phyloP scores from a whole-genome alignment of 176 grass and related monocot genomes.

The Melocanna baccifera region DNA sequence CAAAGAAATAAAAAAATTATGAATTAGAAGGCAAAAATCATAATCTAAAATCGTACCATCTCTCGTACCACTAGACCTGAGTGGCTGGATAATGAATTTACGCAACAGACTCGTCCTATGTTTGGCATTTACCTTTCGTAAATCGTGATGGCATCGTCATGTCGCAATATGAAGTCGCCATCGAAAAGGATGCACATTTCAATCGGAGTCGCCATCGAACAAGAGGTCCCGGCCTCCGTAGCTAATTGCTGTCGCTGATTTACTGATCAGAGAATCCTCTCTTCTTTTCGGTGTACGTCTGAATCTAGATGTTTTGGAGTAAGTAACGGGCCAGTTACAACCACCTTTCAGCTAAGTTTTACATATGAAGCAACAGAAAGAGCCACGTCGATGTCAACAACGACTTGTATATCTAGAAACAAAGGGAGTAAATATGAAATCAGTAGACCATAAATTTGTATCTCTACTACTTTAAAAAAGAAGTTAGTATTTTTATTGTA shows the following conservation, averaged over 20 bases:
- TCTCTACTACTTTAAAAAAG: too few species aligned
- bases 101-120: background rate
- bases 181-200: background rate
- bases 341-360: background rate
- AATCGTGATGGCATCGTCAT: background rate
- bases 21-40: too few species aligned
- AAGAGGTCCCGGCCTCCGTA: background rate
- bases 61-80: too few species aligned
- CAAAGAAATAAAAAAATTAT: too few species aligned
- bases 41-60: too few species aligned
- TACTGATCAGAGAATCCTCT: background rate
- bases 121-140: background rate
- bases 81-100: background rate
- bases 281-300: background rate
- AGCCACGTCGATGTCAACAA: background rate
- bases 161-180: background rate
- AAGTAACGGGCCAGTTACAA: background rate
- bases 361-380: background rate
- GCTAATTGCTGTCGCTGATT: background rate
- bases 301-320: background rate
- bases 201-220: background rate
- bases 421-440: background rate
- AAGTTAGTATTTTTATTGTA: too few species aligned
- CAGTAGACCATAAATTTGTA: background rate
- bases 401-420: background rate